Percentiles rank a stretch among this genome's conserved stretches.
phyloP scores from a whole-genome alignment of 1,284 basidiomycete genomes.

The Sporisorium exsertum region DNA sequence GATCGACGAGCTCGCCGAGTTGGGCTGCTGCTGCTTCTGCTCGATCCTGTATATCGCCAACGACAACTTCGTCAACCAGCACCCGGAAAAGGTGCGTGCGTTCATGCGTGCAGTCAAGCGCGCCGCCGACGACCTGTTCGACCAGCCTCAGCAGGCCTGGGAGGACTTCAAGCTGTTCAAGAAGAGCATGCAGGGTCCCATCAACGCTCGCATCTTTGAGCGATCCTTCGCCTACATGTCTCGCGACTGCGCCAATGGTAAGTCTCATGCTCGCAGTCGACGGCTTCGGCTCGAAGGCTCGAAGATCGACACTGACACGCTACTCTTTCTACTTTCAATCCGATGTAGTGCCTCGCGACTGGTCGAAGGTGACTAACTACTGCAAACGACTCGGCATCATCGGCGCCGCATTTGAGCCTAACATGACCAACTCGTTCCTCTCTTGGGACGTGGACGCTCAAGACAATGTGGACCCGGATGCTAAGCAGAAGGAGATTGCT shows the following conservation, averaged over 20 bases:
- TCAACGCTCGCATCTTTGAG: constrained; percentile 65
- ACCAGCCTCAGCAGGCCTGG: constrained; percentile 69
- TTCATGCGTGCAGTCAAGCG: constrained; percentile 71
- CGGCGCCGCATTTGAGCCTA: constrained; percentile 64
- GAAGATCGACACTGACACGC: background rate
- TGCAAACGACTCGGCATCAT: constrained; percentile 70
- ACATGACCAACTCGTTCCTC: constrained; percentile 69
- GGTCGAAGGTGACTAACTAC: constrained; percentile 69
- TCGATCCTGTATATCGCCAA: constrained; percentile 66
- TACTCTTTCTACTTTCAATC: constrained; percentile 12
- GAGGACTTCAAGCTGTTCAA: constrained; percentile 68
- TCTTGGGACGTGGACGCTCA: constrained; percentile 49
- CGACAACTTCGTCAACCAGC: constrained; percentile 58
- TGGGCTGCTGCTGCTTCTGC: constrained; percentile 70
- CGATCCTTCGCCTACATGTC: constrained; percentile 70
- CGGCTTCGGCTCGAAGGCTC: background rate
- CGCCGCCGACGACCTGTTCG: constrained; percentile 68
- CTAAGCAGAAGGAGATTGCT: constrained; percentile 58
- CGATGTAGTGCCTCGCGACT: constrained; percentile 51
- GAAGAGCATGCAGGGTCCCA: constrained; percentile 66
- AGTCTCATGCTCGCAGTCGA: background rate
- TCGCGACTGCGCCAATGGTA: constrained; percentile 61
- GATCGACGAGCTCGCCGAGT: constrained; percentile 69
- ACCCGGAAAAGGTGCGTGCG: constrained; percentile 68
- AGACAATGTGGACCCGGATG: constrained; percentile 52